phyloP scores from a whole-genome alignment of 169 alveolate species.

The Eimeria sp. region DNA sequence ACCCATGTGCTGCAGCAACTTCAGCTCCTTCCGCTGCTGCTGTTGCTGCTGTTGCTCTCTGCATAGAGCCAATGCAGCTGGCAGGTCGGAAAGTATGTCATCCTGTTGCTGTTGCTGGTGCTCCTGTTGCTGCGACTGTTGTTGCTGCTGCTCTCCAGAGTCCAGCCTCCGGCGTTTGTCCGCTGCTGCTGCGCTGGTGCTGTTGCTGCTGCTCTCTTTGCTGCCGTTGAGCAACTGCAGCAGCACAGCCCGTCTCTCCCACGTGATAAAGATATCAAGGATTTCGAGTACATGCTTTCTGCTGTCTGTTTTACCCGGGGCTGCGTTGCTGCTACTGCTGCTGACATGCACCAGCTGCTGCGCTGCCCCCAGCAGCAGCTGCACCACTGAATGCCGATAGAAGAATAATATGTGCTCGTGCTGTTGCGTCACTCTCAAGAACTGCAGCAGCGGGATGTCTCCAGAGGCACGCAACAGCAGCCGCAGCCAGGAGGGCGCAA shows the following conservation, averaged over 20 bases:
- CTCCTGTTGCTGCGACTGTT: not conserved
- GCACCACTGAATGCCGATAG: slow-evolving; percentile 36
- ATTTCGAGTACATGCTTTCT: slow-evolving; percentile 63
- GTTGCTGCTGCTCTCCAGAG: not conserved
- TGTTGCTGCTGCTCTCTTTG: not conserved
- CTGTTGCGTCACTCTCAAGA: slow-evolving; percentile 63
- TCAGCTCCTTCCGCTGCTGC: slow-evolving; percentile 11
- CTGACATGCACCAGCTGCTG: slow-evolving; percentile 79
- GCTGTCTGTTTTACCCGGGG: slow-evolving; percentile 11
- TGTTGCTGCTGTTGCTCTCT: slow-evolving; percentile 38
- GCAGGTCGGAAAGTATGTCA: not conserved
- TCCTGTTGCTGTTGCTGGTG: slow-evolving; percentile 24
- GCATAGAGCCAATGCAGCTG: slow-evolving; percentile 59
- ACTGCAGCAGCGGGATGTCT: slow-evolving; percentile 61
- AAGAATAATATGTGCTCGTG: slow-evolving; percentile 58
- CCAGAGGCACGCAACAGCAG: slow-evolving; percentile 42
- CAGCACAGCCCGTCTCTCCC: slow-evolving; percentile 72
- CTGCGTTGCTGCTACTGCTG: slow-evolving; percentile 55
- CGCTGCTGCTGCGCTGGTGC: slow-evolving; percentile 37
- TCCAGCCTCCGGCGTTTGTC: not conserved
- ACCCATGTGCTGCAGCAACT: slow-evolving; percentile 42
- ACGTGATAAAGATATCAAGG: slow-evolving; percentile 29
- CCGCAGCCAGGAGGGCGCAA: slow-evolving; percentile 70
- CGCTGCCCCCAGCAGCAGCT: slow-evolving; percentile 54
- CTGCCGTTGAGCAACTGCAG: slow-evolving; percentile 52